Percentiles rank a stretch among this genome's conserved stretches.
phyloP scores from a whole-genome alignment of 2,329 filamentous ascomycete species.

The Leptographium radiaticola region DNA sequence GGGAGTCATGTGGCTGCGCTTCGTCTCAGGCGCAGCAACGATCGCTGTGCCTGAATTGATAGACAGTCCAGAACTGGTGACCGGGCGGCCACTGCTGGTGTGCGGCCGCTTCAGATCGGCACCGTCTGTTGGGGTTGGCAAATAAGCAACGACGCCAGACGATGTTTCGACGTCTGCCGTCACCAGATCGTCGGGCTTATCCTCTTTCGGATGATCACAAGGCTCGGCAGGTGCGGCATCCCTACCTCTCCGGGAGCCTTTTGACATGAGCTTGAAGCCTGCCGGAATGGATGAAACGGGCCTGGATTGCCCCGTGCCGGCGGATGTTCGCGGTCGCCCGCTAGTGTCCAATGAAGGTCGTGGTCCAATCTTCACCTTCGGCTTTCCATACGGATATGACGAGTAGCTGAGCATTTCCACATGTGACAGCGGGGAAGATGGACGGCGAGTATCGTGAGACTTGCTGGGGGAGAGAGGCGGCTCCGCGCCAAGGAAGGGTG shows the following conservation, averaged over 20 bases:
- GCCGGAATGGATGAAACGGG: constrained; percentile 70
- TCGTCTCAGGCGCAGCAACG: constrained; percentile 25
- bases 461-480: constrained; percentile 31
- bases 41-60: constrained; percentile 24
- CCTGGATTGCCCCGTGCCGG: constrained; percentile 44
- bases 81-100: constrained; percentile 23
- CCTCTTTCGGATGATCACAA: background rate
- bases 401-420: constrained; percentile 36
- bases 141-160: background rate
- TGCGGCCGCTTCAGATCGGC: constrained; percentile 18
- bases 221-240: background rate
- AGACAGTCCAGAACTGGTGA: constrained; percentile 31
- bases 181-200: background rate
- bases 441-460: constrained; percentile 28
- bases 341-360: constrained; percentile 60
- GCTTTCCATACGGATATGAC: constrained; percentile 44
- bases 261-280: constrained; percentile 59
- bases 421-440: constrained; percentile 39
- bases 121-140: constrained; percentile 6
- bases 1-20: constrained; percentile 52
- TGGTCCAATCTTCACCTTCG: constrained; percentile 81
- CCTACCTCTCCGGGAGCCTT: constrained; percentile 36
- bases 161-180: background rate
- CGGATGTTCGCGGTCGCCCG: constrained; percentile 47
- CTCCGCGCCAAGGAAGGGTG: constrained; percentile 34